Base-by-base conservation (phyloP, 176 grass and related monocot species). In the Eragrostis curvula region DNA sequence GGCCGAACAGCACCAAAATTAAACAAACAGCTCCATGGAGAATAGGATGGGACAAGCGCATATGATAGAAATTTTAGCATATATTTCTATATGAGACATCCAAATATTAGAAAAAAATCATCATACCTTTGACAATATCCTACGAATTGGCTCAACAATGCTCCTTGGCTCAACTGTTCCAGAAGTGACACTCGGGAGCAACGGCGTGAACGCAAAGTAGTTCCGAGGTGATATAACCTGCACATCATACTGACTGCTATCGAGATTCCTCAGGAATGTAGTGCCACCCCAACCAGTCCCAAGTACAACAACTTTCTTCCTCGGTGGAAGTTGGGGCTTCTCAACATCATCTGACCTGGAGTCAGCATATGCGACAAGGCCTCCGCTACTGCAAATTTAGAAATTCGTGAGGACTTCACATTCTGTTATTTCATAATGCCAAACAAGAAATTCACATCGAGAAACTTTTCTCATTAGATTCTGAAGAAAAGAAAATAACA, bases 91-190 rank as follows among this genome's bases (percentile, higher is more conserved):
- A 43, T 45, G 25, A 5, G n/a, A 45, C 0, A 0, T 2, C 23
- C 0, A n/a, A 41, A 69, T 49, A 45, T 51, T 43, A n/a, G n/a
- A n/a, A n/a, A n/a, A n/a, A n/a, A 30, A 30, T 11, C 7, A 47
- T 25, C 16, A 23, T 92, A 97, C 95, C 92, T 92, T 97, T 71
- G 85, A 87, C 74, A 97, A 81, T 83, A 97, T 85, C 55, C 85
- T 94, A 64, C 95, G 90, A 21, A 97, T 92, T 4, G 95, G 95
- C 81, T 97, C 95, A 65, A 92, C 90, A 58, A 97, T 88, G 62
- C 95, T 97, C 83, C 95, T 91, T 21, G 95, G 92, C 74, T 97
- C 95, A 51, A 97, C 90, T 64, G 95, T 97, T 27, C 95, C 95
- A 80, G 90, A 97, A 25, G 95, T 97, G 66, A 97, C 90, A 74